phyloP scores from a whole-genome alignment of 2,329 filamentous ascomycete genomes.

The Ceratocystis cacaofunesta region DNA sequence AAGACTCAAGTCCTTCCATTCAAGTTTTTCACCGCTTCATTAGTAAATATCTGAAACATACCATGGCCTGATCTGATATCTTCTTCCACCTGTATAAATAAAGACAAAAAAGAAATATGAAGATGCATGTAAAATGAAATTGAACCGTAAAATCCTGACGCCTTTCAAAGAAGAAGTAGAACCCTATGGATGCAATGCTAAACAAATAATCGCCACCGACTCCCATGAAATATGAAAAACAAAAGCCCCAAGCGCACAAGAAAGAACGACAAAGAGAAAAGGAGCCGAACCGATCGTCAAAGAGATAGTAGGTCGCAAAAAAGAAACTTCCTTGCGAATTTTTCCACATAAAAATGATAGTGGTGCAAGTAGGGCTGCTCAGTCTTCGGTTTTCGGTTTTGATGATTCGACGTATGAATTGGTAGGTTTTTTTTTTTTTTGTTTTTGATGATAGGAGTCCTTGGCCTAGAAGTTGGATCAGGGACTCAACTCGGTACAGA shows the following conservation, averaged over 20 bases:
- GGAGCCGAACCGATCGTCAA: neutral
- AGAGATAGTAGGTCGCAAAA: neutral
- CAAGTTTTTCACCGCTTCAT: neutral
- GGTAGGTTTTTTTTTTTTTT: neutral
- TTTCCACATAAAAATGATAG: neutral
- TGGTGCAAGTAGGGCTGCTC: neutral
- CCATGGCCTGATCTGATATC: neutral
- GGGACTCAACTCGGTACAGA: neutral
- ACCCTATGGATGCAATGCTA: slow-evolving; percentile 17
- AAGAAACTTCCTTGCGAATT: neutral
- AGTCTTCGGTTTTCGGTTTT: neutral
- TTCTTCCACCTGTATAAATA: slow-evolving; percentile 8
- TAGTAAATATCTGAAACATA: neutral
- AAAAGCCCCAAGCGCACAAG: slow-evolving; percentile 15
- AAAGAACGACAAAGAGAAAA: slow-evolving; percentile 10
- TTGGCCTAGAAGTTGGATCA: neutral
- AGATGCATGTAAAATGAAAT: slow-evolving; percentile 12
- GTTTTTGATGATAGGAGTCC: neutral
- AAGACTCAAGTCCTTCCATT: neutral
- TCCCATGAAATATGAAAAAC: slow-evolving; percentile 15
- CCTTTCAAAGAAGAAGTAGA: slow-evolving; percentile 14
- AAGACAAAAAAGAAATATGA: slow-evolving; percentile 6
- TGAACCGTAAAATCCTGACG: slow-evolving; percentile 16
- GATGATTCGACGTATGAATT: slow-evolving; percentile 4
- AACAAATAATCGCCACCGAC: slow-evolving; percentile 17